Evolutionary conservation across 2,329 filamentous ascomycete genomes (phyloP).

Genomic region (Orbilia brochopaga): DNA sequence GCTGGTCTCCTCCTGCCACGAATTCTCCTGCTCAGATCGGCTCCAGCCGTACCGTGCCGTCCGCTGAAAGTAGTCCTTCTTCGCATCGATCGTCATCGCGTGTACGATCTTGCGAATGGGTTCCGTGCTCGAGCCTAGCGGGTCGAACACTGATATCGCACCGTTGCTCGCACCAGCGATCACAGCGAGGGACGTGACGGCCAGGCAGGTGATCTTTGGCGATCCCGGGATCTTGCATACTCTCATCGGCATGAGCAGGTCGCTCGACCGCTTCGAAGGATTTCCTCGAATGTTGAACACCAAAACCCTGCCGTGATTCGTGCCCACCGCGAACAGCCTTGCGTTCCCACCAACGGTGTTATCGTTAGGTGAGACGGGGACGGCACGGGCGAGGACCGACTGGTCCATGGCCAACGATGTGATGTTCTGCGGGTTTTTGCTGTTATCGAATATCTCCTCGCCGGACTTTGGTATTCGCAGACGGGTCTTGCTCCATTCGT

Average conservation of each 20-base stretch:
- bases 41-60: conserved; percentile 40
- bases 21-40: conserved; percentile 43
- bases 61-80: conserved; percentile 45
- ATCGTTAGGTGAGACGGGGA: conserved; percentile 35
- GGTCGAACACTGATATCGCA: conserved; percentile 46
- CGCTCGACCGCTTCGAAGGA: conserved; percentile 38
- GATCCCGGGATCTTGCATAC: conserved; percentile 46
- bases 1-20: conserved; percentile 46
- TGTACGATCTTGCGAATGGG: conserved; percentile 45
- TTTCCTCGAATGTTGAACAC: conserved; percentile 44
- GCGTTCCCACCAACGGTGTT: conserved; percentile 45
- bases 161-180: conserved; percentile 42
- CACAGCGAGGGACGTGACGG: conserved; percentile 35
- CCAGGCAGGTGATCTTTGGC: conserved; percentile 40
- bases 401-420: conserved; percentile 36
- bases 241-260: conserved; percentile 37
- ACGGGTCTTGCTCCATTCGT: conserved; percentile 45
- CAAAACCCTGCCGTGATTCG: conserved; percentile 40
- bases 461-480: conserved; percentile 49
- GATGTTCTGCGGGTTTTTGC: conserved; percentile 46
- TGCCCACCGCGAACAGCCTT: conserved; percentile 37
- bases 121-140: conserved; percentile 38
- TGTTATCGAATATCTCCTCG: conserved; percentile 47
- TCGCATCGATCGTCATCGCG: conserved; percentile 48
- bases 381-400: conserved; percentile 21